Evolutionary conservation across 2,329 filamentous ascomycete genomes (phyloP).

Genomic region (Colletotrichum eremochloae): DNA sequence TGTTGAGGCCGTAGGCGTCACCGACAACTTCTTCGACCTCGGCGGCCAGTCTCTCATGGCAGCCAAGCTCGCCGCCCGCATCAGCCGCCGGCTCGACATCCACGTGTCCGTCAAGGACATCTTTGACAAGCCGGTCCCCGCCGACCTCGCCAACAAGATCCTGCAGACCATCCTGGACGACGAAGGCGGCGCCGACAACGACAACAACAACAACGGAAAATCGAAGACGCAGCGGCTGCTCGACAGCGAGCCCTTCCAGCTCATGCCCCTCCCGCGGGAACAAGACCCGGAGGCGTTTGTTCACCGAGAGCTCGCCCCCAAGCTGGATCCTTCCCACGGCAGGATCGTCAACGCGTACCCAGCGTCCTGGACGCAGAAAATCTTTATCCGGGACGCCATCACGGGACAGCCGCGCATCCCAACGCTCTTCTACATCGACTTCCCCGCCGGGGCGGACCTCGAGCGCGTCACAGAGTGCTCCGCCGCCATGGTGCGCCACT

Average conservation of each 20-base stretch:
- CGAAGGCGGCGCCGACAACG: no score
- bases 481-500: slow-evolving; percentile 30
- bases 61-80: slow-evolving; percentile 20
- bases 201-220: background rate
- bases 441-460: slow-evolving; percentile 18
- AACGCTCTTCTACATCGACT: slow-evolving; percentile 31
- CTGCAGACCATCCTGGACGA: background rate
- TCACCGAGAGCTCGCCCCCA: slow-evolving; percentile 10
- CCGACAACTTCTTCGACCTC: slow-evolving; percentile 42
- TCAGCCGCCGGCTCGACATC: slow-evolving; percentile 24
- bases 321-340: background rate
- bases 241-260: slow-evolving; percentile 32
- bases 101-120: slow-evolving; percentile 38
- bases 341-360: slow-evolving; percentile 32
- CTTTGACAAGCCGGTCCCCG: slow-evolving; percentile 32
- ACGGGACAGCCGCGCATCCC: slow-evolving; percentile 22
- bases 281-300: slow-evolving; percentile 29
- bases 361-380: slow-evolving; percentile 23
- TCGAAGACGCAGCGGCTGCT: background rate
- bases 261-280: slow-evolving; percentile 11
- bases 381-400: slow-evolving; percentile 13
- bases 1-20: slow-evolving; percentile 25
- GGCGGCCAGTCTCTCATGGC: slow-evolving; percentile 42
- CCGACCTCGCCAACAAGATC: slow-evolving; percentile 28
- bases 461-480: background rate